A percentile compares a stretch with the other conserved stretches of the same genome.
Conservation (phyloP, 2,329 filamentous ascomycete genomes). For the Aspergillus quadrilineatus region DNA sequence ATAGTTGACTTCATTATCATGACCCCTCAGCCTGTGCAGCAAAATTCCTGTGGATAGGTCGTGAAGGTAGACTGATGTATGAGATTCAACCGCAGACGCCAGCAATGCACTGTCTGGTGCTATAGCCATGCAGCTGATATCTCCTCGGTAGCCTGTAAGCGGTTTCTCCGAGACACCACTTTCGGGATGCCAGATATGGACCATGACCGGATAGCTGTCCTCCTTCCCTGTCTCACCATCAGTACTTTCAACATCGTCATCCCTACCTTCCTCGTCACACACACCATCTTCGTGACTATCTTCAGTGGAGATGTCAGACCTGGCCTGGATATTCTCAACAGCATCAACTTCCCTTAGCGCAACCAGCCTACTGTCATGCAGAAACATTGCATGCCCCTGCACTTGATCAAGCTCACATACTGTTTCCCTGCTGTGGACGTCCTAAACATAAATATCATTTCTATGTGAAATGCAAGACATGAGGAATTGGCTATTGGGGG, state of each 20-base stretch:
- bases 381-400: background rate
- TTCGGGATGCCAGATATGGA: background rate
- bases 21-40: background rate
- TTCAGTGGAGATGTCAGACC: background rate
- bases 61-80: background rate
- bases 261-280: background rate
- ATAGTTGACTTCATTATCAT: background rate
- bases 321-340: background rate
- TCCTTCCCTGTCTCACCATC: background rate
- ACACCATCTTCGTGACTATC: background rate
- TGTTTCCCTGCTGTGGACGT: background rate
- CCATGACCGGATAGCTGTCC: background rate
- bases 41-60: background rate
- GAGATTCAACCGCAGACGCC: background rate
- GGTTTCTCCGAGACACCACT: background rate
- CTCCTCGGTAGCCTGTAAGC: background rate
- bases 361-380: background rate
- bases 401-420: background rate
- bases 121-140: background rate
- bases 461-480: background rate
- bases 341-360: background rate
- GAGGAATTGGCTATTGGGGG: background rate
- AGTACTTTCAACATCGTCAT: background rate
- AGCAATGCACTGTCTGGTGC: background rate
- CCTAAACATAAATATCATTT: background rate